A percentile compares a stretch with the other conserved stretches of the same genome.
phyloP scores from a whole-genome alignment of 371 early-diverging fungal genomes.

The Basidiobolus meristosporus region DNA sequence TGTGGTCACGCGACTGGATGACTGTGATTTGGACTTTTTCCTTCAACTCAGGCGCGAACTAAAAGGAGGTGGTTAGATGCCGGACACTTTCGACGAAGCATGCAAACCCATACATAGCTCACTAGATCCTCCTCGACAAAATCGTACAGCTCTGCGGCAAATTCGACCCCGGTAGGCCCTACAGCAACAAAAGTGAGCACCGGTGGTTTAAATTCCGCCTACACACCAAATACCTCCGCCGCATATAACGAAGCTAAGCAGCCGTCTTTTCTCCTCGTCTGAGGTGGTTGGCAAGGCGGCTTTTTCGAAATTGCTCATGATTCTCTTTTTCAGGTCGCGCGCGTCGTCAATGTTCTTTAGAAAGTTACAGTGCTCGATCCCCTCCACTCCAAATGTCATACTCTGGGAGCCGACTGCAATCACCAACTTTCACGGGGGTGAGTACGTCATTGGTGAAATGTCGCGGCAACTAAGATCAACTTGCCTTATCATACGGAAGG shows the following conservation, averaged over 20 bases:
- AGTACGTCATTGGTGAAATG: not conserved
- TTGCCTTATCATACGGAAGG: conserved; percentile 40
- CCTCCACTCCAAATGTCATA: conserved; percentile 62
- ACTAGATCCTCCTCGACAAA: conserved; percentile 64
- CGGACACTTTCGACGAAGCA: not conserved
- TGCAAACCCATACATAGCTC: conserved; percentile 24
- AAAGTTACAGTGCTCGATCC: conserved; percentile 44
- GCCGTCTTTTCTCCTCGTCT: conserved; percentile 48
- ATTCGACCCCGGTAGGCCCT: conserved; percentile 33
- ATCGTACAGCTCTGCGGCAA: conserved; percentile 70
- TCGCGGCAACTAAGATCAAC: not conserved
- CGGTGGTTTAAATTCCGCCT: not conserved
- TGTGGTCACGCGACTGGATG: conserved; percentile 56
- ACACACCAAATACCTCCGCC: conserved; percentile 39
- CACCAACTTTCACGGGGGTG: conserved; percentile 25
- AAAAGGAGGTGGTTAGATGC: not conserved
- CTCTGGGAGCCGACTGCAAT: conserved; percentile 65
- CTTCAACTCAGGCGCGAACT: conserved; percentile 30
- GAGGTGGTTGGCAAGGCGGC: conserved; percentile 57
- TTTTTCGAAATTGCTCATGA: conserved; percentile 63
- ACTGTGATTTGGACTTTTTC: conserved; percentile 47
- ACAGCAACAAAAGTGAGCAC: not conserved
- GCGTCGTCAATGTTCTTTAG: conserved; percentile 60
- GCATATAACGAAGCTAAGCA: conserved; percentile 71
- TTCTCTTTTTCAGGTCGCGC: conserved; percentile 34